Percentiles rank a stretch among this genome's conserved stretches.
These are phyloP conservation scores for Dothidotthia symphoricarpi DNA, from an alignment of 2,329 filamentous ascomycete species.

Conservation along the genomic window DNA sequence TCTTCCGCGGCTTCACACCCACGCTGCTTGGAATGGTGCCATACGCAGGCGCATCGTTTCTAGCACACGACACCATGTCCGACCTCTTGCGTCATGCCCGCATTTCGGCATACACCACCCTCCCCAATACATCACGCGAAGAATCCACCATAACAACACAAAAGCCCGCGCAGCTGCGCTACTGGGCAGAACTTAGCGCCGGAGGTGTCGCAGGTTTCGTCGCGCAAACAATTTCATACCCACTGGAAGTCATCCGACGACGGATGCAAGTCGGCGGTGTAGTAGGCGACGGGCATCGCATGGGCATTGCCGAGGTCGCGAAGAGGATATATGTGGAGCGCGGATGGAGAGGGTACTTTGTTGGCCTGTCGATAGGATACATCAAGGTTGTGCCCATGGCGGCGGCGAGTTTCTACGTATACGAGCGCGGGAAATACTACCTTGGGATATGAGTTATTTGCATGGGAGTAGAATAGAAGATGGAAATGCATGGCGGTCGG, in stretches of 20 bases:
- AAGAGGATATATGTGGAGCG: constrained; percentile 70
- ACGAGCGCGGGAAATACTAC: constrained; percentile 62
- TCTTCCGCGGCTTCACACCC: constrained; percentile 90
- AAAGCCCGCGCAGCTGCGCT: constrained; percentile 70
- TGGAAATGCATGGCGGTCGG: too few species aligned
- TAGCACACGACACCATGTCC: constrained; percentile 87
- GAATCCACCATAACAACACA: constrained; percentile 42
- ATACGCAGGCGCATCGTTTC: constrained; percentile 92
- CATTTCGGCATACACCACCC: constrained; percentile 71
- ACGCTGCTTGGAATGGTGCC: constrained; percentile 94
- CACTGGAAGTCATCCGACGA: constrained; percentile 84
- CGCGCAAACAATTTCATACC: constrained; percentile 89
- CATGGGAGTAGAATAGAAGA: too few species aligned
- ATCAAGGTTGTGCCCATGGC: constrained; percentile 89
- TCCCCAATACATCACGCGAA: constrained; percentile 56
- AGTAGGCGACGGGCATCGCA: constrained; percentile 80
- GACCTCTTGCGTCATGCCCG: constrained; percentile 73
- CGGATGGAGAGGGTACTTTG: constrained; percentile 81
- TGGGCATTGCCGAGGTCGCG: constrained; percentile 77
- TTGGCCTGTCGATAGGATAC: constrained; percentile 92
- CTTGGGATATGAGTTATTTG: constrained; percentile 46
- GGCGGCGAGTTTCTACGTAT: constrained; percentile 69
- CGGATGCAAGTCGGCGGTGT: constrained; percentile 96
- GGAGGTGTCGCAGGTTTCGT: constrained; percentile 85
- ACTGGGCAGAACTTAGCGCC: constrained; percentile 81